Conservation (phyloP, 2,329 filamentous ascomycete species). For the Lachnellula cervina region DNA sequence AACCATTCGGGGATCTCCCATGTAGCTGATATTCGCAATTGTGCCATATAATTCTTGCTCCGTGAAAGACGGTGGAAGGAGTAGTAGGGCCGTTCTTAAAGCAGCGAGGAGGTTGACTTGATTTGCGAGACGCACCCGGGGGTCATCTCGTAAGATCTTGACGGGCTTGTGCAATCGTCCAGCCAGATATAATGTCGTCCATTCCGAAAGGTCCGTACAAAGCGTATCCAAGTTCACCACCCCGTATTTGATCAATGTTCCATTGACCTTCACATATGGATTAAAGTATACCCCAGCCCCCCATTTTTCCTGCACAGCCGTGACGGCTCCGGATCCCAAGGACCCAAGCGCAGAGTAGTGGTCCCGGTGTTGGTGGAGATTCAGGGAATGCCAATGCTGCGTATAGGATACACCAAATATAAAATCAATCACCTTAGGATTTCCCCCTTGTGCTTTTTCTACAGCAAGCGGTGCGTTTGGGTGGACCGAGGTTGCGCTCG, state of each 20-base stretch:
- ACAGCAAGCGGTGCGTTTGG: constrained; percentile 77
- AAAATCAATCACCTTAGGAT: constrained; percentile 97
- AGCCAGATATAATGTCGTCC: constrained; percentile 95
- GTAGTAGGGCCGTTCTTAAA: constrained; percentile 79
- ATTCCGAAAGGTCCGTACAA: constrained; percentile 78
- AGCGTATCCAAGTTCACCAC: constrained; percentile 92
- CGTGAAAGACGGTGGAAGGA: constrained; percentile 78
- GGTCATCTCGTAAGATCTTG: constrained; percentile 93
- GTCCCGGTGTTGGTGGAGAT: constrained; percentile 79
- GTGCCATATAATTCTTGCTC: constrained; percentile 85
- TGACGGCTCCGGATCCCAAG: constrained; percentile 79
- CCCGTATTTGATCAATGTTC: constrained; percentile 94
- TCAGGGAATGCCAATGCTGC: constrained; percentile 95
- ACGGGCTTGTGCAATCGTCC: constrained; percentile 95
- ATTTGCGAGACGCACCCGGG: constrained; percentile 86
- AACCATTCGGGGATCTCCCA: constrained; percentile 94
- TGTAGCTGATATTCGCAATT: constrained; percentile 88
- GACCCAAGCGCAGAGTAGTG: constrained; percentile 87
- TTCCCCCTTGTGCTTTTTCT: constrained; percentile 76
- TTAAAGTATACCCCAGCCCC: constrained; percentile 98
- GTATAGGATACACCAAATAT: constrained; percentile 93
- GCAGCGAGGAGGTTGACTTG: constrained; percentile 94
- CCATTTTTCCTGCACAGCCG: constrained; percentile 77
- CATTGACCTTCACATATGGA: constrained; percentile 89
- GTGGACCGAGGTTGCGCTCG: constrained; percentile 61